Evolutionary conservation across 2,329 filamentous ascomycete genomes (phyloP), one percentile per base, ranked within the genome.

Genomic region (Cytospora piceicola): DNA sequence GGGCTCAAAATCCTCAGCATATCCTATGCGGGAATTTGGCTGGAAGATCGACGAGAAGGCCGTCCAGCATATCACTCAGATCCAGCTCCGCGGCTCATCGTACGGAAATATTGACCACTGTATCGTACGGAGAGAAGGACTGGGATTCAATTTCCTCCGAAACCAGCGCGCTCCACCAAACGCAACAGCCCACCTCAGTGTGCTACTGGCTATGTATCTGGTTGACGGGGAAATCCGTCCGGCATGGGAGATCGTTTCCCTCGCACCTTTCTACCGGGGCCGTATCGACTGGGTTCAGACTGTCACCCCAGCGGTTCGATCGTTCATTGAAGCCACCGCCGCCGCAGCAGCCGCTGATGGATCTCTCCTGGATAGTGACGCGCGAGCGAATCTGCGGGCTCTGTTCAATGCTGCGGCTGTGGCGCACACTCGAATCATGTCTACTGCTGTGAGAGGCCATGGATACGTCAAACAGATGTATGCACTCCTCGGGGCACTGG

Each of bases 201-300:
- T 66, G 5, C 42, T 71, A 3, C 58, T 68, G 17, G 67, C 64
- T 4, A 2, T 69, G 2, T 69, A 59, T 46, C 57, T 67, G 27
- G 58, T 68, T 4, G 65, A 71, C 42, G 58, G 63, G 6, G 36
- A 49, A 3, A 58, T 68, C 11, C 68, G 65, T 14, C 65, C 67
- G 12, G 68, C 68, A 3, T 69, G 68, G 66, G 69, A 71, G 55
- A 64, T 55, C 9, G 67, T 64, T 2, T 58, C 67, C 4, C 65
- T 69, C 3, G 62, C 53, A 4, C 36, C 32, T 0, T 69, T 67
- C 27, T 57, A 54, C 8, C 59, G 62, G 17, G 68, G 67, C 6
- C 65, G 67, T n/a, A 51, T 69, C 11, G 69, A 68, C 15, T 71
- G 66, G 66, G 39, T 70, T 12, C 68, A 70, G 60, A 69, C 65